Evolutionary conservation across 179 eudicot species (phyloP).

Genomic region (Beta corolliflora): DNA sequence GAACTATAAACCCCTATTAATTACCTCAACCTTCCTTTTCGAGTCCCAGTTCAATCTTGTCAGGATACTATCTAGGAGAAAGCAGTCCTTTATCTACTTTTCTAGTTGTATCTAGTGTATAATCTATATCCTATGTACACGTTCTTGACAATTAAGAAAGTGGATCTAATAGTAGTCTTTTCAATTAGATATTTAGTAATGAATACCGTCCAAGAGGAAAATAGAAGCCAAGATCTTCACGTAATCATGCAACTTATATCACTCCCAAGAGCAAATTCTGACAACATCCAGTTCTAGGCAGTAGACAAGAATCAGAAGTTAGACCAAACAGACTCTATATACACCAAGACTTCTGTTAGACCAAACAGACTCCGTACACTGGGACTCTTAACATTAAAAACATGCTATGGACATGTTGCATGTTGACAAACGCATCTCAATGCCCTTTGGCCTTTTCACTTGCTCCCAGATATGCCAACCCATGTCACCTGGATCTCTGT

Average conservation of each 20-base stretch:
- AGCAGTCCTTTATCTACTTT: background rate
- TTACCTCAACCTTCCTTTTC: background rate
- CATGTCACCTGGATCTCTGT: background rate
- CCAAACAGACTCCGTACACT: background rate
- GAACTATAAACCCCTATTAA: background rate
- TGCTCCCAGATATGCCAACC: background rate
- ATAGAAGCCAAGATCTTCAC: background rate
- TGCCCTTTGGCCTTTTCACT: background rate
- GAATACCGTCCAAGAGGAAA: background rate
- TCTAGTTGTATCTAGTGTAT: background rate
- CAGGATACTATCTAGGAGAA: background rate
- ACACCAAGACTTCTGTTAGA: background rate
- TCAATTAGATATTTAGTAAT: no score
- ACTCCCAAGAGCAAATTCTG: background rate
- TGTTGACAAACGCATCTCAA: background rate
- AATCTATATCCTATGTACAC: no score
- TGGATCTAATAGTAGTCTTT: background rate
- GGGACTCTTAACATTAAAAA: background rate
- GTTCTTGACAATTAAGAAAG: background rate
- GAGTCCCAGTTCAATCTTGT: background rate
- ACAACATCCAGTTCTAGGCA: background rate
- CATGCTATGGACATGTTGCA: background rate
- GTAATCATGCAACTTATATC: background rate
- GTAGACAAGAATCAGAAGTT: background rate
- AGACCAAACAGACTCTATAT: background rate